Base-by-base conservation (phyloP, 805 yeast genomes). In the Candida easanensis region DNA sequence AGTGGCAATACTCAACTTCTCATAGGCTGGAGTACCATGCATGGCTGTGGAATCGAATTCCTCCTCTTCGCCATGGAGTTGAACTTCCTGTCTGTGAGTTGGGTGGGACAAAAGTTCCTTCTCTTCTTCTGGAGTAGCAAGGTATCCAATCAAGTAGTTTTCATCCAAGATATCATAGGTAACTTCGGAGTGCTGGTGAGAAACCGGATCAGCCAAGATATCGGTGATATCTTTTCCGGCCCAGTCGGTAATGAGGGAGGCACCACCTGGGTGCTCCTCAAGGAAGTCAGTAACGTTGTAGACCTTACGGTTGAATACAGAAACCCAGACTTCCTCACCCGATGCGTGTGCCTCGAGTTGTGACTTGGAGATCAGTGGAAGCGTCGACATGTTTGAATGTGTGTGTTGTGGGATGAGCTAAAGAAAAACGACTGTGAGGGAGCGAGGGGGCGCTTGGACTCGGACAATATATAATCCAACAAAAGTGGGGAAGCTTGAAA, bases 131-230 rank as follows among this genome's bases (percentile, higher is more conserved):
- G 70, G 74, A 1, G 90, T 85, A 17, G 97, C 97, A 52, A 91
- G 64, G 58, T 82, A 84, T 0, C 95, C 97, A 33, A 91, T 79
- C 48, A 88, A 64, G 65, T 80, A 84, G 45, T 75, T 82, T 35
- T 90, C 96, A 49, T 84, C 86, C 50, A 91, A 69, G 76, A 90
- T 83, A 40, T 87, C 93, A 62, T 86, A 84, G 1, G 97, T 95
- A 36, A 83, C 69, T 49, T 86, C 91, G 4, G 93, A 81, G 63
- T 91, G 97, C 39, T 76, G 79, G 61, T 90, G 97, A 28, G 82
- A 71, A 3, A 68, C 68, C 17, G 69, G 70, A 57, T 91, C 97
- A 7, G 82, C 80, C 75, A 91, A 76, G 37, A 88, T 80, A 41
- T 77, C 78, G 9, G 97, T 87, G 44, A 89, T 90, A 62, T 88